Evolutionary conservation across 495 filamentous ascomycete species (phyloP), one percentile per base, ranked within the genome.

Genomic region (Venustampulla echinocandica): DNA sequence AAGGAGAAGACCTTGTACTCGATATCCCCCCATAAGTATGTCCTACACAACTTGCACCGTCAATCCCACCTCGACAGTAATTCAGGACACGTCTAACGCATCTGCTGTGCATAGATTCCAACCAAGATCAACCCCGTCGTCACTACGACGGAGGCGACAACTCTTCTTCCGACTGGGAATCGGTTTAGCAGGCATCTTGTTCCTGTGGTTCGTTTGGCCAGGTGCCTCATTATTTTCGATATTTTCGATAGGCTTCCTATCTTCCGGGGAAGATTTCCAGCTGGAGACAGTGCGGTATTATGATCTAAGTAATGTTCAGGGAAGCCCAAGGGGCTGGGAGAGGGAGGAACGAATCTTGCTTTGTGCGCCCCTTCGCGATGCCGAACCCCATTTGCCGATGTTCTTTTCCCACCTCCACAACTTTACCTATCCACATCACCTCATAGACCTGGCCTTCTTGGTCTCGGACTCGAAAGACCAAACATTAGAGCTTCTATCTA

Each of bases 401-500:
- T 97, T 99, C 75, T 99, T 99, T 67, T 81, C 80, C 24, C 93
- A 99, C 63, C 77, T 99, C 33, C 80, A 76, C 37, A 99, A 97
- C 65, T 84, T 99, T 44, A 99, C 93, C 25, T 99, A 99, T 59
- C 93, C 93, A 0, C 93, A 99, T 61, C 82, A 93, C 58, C 74
- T 97, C 34, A 89, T 99, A 59, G 93, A 99, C 57, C 70, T 99
- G 15, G 93, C 92, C 2, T 99, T 99, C 60, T 69, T 99, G 38
- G 93, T 99, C 14, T 96, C 93, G 39, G 93, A 99, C 63, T 97
- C 92, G 10, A 95, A 92, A 57, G 93, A 99, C 61, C 73, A 79
- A 27, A 99, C 93, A 1, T 67, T 95, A n/a, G 64, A 69, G 7
- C 73, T 89, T 43, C 73, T 99, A 33, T 73, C 79, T 15, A 66